Evolutionary conservation across 1,139 yeast genomes (phyloP).

Genomic region (Blastobotrys apis): DNA sequence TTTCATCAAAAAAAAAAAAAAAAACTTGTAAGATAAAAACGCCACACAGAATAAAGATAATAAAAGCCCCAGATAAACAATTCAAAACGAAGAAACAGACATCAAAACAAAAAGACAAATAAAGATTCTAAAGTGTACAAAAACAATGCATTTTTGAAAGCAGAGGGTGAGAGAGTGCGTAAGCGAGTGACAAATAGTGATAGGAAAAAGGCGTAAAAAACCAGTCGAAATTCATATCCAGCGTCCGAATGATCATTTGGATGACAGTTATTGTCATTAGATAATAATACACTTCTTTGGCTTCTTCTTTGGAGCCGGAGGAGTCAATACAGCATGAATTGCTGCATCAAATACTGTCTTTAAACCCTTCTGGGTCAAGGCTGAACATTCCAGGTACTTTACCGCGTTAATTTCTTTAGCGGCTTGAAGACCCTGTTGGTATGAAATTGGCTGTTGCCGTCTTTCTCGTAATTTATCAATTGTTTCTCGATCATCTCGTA

Average conservation of each 20-base stretch:
- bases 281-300: conserved; percentile 58
- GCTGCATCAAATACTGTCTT: conserved; percentile 80
- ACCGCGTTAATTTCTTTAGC: conserved; percentile 73
- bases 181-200: too few species aligned
- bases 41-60: background rate
- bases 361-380: conserved; percentile 79
- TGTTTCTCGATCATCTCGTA: conserved; percentile 75
- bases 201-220: too few species aligned
- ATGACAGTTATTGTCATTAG: too few species aligned
- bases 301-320: conserved; percentile 42
- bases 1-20: background rate
- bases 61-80: background rate
- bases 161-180: too few species aligned
- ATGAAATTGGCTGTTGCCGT: conserved; percentile 58
- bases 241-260: too few species aligned
- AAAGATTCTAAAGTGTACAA: too few species aligned
- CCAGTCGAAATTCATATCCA: too few species aligned
- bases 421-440: conserved; percentile 59
- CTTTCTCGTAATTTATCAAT: conserved; percentile 65
- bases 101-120: too few species aligned
- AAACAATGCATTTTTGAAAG: too few species aligned
- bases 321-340: conserved; percentile 63
- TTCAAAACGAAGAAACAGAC: too few species aligned
- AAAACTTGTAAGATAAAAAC: background rate
- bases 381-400: conserved; percentile 79